Conservation (phyloP, 1,284 basidiomycete genomes). For the Lentinula novae-zelandiae region DNA sequence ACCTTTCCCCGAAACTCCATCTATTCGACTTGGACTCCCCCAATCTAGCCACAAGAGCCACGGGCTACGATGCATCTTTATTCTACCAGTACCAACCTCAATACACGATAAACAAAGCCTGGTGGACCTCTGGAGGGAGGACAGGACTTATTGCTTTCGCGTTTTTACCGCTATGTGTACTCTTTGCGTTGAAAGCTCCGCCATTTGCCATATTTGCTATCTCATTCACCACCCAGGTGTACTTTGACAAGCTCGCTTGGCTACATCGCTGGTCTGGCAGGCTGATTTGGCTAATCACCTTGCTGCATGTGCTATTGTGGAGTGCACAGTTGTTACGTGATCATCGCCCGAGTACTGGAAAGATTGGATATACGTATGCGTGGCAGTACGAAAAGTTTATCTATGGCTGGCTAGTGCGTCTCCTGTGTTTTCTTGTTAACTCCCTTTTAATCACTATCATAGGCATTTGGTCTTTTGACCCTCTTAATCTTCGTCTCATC, state of each 20-base stretch:
- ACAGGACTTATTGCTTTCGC: slow-evolving; percentile 79
- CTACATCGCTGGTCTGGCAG: slow-evolving; percentile 74
- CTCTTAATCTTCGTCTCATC: slow-evolving; percentile 64
- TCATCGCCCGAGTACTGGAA: slow-evolving; percentile 41
- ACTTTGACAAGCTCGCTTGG: slow-evolving; percentile 75
- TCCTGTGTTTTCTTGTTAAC: not conserved
- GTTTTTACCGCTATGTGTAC: slow-evolving; percentile 71
- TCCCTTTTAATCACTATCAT: slow-evolving; percentile 3
- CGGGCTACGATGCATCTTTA: slow-evolving; percentile 17
- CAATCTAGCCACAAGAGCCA: slow-evolving; percentile 12
- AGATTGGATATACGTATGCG: slow-evolving; percentile 57
- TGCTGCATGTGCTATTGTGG: slow-evolving; percentile 74
- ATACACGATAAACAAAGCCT: slow-evolving; percentile 67
- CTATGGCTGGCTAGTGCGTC: slow-evolving; percentile 67
- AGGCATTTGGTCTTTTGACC: slow-evolving; percentile 74
- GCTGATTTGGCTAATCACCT: slow-evolving; percentile 69
- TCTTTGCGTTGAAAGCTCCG: slow-evolving; percentile 78
- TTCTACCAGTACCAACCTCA: slow-evolving; percentile 39
- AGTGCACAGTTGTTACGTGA: slow-evolving; percentile 68
- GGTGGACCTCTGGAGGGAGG: slow-evolving; percentile 76
- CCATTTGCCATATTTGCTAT: slow-evolving; percentile 82
- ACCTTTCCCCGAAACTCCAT: slow-evolving; percentile 55
- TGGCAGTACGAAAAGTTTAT: slow-evolving; percentile 72
- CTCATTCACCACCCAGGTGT: slow-evolving; percentile 62
- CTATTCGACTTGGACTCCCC: slow-evolving; percentile 27